Evolutionary conservation across 2,329 filamentous ascomycete species (phyloP).

Genomic region (Cytospora paraplurivora): DNA sequence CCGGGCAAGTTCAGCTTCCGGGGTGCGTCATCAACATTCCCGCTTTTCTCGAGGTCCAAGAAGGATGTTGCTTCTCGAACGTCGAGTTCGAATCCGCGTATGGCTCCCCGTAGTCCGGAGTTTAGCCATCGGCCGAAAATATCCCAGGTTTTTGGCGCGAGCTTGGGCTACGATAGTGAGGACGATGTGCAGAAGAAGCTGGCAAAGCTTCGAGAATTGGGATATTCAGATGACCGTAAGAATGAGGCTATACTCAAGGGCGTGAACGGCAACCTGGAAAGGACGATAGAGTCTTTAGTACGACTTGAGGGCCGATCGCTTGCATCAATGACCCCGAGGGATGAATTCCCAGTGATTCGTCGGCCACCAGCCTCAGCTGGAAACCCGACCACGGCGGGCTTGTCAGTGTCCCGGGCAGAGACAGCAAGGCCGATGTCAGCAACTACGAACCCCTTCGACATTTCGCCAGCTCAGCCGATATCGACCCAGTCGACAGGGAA

Average conservation of each 20-base stretch:
- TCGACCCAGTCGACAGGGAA: constrained; percentile 67
- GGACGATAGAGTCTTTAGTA: constrained; percentile 80
- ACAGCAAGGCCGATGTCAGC: constrained; percentile 29
- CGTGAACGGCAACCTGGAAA: constrained; percentile 81
- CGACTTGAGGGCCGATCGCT: constrained; percentile 66
- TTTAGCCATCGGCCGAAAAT: constrained; percentile 54
- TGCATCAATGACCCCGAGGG: constrained; percentile 14
- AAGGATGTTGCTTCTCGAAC: constrained; percentile 47
- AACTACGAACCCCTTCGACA: constrained; percentile 71
- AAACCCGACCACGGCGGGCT: constrained; percentile 27
- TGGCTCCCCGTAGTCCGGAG: constrained; percentile 31
- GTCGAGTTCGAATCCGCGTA: constrained; percentile 18
- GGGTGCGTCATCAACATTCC: constrained; percentile 68
- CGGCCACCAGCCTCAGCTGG: constrained; percentile 47
- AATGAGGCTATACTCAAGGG: constrained; percentile 82
- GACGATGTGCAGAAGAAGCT: constrained; percentile 77
- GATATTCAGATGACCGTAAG: constrained; percentile 79
- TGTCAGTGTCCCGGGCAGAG: constrained; percentile 32
- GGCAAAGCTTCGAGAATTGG: constrained; percentile 81
- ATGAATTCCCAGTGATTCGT: constrained; percentile 24
- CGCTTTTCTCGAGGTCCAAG: constrained; percentile 61
- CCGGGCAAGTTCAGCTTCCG: constrained; percentile 63
- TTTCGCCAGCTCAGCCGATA: constrained; percentile 57
- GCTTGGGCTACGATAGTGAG: constrained; percentile 53
- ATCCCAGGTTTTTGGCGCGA: constrained; percentile 70